Base-by-base conservation (phyloP, 129 eudicot genomes). In the Glebionis coronaria region DNA sequence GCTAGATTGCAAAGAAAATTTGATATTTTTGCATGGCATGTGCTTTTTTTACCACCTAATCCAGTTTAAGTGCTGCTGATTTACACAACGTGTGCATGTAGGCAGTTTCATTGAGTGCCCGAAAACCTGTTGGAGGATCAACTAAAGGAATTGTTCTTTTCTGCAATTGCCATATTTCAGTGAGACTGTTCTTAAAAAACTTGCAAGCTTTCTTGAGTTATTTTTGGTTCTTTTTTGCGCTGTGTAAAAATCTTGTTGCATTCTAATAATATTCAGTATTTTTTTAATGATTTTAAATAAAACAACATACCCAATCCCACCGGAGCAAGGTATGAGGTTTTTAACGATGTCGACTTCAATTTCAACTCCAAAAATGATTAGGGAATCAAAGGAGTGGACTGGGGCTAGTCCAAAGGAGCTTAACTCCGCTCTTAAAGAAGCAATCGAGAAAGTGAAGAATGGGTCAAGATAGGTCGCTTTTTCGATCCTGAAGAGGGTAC, bases 21-120 rank as follows among this genome's bases (percentile, higher is more conserved):
- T 53, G 44, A 68, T 42, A 11, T n/a, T 28, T 59, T n/a, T 31
- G n/a, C 27, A 18, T 50, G 3, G 13, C 44, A 23, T 40, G 27
- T 28, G 20, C 18, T 29, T 3, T 72, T 47, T 2, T 11, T 52
- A 6, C 13, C n/a, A n/a, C 1, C 20, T 57, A 44, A 59, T 57
- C 59, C 44, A 51, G 61, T 21, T 38, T 12, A 61, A 63, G 12
- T 57, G 31, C 55, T 71, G 55, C 62, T 71, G 46, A 49, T 38
- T 23, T 74, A 20, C 55, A 28, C 20, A 27, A 28, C 47, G 25
- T 56, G 6, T 55, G 72, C 72, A 69, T 74, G 73, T 75, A 92
- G 98, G 98, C 96, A 57, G 98, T 92, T 73, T 96, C 98, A 59
- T 86, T 92, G 67, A 86, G 90, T 82, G 87, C 98, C 57, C 80